Evolutionary conservation across 1,139 yeast species (phyloP).

Genomic region (Scheffersomyces segobiensis): DNA sequence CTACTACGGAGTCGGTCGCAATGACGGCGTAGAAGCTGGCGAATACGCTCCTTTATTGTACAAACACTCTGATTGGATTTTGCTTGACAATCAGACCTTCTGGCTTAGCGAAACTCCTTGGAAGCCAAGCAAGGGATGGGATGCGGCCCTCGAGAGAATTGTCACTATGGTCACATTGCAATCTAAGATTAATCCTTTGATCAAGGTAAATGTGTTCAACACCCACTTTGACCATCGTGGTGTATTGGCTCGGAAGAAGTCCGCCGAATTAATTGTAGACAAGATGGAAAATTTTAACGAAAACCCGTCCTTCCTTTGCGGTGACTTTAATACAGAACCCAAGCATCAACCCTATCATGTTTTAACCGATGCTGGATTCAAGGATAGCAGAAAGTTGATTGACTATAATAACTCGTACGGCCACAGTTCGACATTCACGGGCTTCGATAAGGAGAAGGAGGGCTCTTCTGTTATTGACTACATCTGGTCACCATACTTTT

Average conservation of each 20-base stretch:
- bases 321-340: constrained; percentile 60
- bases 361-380: constrained; percentile 15
- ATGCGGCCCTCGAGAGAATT: constrained; percentile 23
- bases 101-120: constrained; percentile 53
- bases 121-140: constrained; percentile 38
- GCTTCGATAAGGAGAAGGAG: constrained; percentile 15
- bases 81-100: constrained; percentile 34
- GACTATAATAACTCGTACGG: constrained; percentile 16
- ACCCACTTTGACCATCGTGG: constrained; percentile 65
- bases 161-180: constrained; percentile 19
- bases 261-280: constrained; percentile 45
- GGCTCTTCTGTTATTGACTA: constrained; percentile 20
- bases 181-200: constrained; percentile 11
- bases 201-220: constrained; percentile 44
- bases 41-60: constrained; percentile 49
- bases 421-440: constrained; percentile 18
- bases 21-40: constrained; percentile 44
- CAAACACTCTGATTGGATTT: constrained; percentile 33
- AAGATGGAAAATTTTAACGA: constrained; percentile 39
- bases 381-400: constrained; percentile 16
- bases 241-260: constrained; percentile 43
- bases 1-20: constrained; percentile 48
- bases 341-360: constrained; percentile 35
- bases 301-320: constrained; percentile 38
- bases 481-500: constrained; percentile 20